phyloP scores from a whole-genome alignment of 139 green algal genomes.

The Picochlorum sp. region DNA sequence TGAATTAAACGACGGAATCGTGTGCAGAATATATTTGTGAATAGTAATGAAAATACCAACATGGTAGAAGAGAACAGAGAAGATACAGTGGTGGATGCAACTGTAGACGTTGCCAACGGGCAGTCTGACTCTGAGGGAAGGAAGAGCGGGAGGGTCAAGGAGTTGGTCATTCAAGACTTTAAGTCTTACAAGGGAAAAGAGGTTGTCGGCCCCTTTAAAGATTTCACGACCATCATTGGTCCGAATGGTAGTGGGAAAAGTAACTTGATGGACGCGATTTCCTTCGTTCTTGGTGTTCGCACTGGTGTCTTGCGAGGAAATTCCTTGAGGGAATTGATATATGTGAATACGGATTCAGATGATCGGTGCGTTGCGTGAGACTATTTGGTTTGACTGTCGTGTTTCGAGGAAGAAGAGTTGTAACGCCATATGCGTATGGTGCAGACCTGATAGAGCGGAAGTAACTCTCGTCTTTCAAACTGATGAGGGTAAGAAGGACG shows the following conservation, averaged over 20 bases:
- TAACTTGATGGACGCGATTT: slow-evolving; percentile 99
- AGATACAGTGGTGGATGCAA: not conserved
- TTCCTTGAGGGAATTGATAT: slow-evolving; percentile 86
- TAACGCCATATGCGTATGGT: not conserved
- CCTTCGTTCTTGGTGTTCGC: slow-evolving; percentile 91
- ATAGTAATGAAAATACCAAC: too few relatives aligned
- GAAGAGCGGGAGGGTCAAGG: slow-evolving; percentile 23
- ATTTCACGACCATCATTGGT: slow-evolving; percentile 92
- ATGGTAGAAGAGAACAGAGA: too few relatives aligned
- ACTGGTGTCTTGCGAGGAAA: slow-evolving; percentile 67
- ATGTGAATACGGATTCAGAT: slow-evolving; percentile 53
- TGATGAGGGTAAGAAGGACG: slow-evolving; percentile 41
- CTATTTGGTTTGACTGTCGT: too few relatives aligned
- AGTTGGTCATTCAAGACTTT: slow-evolving; percentile 83
- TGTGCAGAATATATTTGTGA: too few relatives aligned
- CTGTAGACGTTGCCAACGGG: not conserved
- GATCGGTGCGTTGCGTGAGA: slow-evolving; percentile 12
- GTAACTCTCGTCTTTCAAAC: slow-evolving; percentile 71
- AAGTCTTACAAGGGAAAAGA: slow-evolving; percentile 86
- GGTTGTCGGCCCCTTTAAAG: slow-evolving; percentile 83
- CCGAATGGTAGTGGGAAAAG: slow-evolving; percentile 92
- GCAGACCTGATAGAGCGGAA: slow-evolving; percentile 38
- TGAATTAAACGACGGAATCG: too few relatives aligned
- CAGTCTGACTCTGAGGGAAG: not conserved
- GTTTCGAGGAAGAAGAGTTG: not conserved